A percentile compares a stretch with the other conserved stretches of the same genome.
Evolutionary conservation across 108 stramenopile genomes (phyloP).

Genomic region (Discostella pseudostelligera): DNA sequence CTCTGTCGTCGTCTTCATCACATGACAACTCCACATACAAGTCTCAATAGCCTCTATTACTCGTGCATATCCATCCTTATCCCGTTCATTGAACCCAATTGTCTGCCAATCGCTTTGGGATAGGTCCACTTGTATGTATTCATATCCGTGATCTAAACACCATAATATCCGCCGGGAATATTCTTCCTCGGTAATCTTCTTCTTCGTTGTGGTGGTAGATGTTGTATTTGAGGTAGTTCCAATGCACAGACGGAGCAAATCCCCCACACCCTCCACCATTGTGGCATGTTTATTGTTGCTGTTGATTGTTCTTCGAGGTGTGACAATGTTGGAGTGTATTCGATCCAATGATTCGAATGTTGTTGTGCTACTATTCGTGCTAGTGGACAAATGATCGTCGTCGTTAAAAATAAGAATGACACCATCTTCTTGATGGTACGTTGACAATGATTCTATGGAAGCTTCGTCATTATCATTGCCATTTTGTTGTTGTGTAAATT

Average conservation of each 20-base stretch:
- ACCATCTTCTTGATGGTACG: conserved; percentile 81
- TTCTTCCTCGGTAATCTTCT: conserved; percentile 59
- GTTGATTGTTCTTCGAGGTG: conserved; percentile 31
- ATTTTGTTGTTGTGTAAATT: too few relatives aligned
- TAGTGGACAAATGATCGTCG: too few relatives aligned
- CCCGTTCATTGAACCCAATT: conserved; percentile 75
- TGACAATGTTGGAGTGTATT: conserved; percentile 27
- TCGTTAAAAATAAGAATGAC: conserved; percentile 69
- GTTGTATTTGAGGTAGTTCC: conserved; percentile 38
- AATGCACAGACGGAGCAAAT: conserved; percentile 76
- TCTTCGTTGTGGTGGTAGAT: conserved; percentile 43
- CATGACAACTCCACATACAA: conserved; percentile 78
- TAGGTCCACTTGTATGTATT: conserved; percentile 77
- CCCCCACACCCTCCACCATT: conserved; percentile 34
- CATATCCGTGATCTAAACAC: conserved; percentile 89
- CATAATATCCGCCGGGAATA: conserved; percentile 78
- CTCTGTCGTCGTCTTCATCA: conserved; percentile 44
- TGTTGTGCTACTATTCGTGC: too few relatives aligned
- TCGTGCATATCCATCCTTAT: conserved; percentile 87
- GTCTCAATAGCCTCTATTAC: conserved; percentile 77
- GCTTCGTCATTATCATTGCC: neutral
- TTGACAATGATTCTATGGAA: neutral
- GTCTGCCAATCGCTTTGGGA: conserved; percentile 40
- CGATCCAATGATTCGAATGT: conserved; percentile 61
- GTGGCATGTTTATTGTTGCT: too few relatives aligned